These are phyloP conservation scores for Juglanconis oblonga DNA, from an alignment of 2,329 filamentous ascomycete genomes.

Conservation along the genomic window DNA sequence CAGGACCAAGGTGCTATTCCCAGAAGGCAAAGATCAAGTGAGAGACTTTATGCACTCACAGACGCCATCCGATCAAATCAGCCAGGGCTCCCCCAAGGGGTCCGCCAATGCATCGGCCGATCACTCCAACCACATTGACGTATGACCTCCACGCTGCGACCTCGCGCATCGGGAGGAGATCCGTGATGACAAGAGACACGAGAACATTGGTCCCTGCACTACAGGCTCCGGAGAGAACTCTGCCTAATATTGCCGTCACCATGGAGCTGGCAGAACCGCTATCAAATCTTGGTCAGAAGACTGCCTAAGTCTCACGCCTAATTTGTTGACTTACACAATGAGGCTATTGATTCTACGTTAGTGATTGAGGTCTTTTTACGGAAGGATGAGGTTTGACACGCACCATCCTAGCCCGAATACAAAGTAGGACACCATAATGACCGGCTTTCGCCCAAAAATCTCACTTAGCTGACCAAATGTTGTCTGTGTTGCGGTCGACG, in stretches of 20 bases:
- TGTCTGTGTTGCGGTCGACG: constrained; percentile 49
- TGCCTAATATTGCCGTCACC: constrained; percentile 46
- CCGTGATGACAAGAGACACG: constrained; percentile 50
- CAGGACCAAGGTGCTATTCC: not conserved
- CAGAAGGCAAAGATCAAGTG: too few species aligned
- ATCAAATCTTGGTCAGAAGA: not conserved
- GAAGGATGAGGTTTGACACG: constrained; percentile 20
- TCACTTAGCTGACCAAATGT: constrained; percentile 57
- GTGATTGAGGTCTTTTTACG: not conserved
- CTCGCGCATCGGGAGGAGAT: constrained; percentile 50
- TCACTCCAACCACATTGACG: constrained; percentile 49
- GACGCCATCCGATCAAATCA: constrained; percentile 64
- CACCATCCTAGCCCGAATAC: constrained; percentile 50
- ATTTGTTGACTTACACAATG: constrained; percentile 28
- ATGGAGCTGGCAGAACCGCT: constrained; percentile 44
- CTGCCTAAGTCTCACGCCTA: not conserved
- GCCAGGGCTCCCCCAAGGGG: constrained; percentile 59
- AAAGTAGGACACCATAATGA: constrained; percentile 47
- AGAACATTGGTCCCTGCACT: constrained; percentile 49
- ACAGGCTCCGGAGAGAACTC: constrained; percentile 50
- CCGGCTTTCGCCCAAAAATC: constrained; percentile 52
- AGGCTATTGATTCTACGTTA: not conserved
- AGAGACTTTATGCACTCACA: constrained; percentile 35
- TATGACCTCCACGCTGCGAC: constrained; percentile 53
- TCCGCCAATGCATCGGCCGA: constrained; percentile 49